A percentile compares a stretch with the other conserved stretches of the same genome.
These are phyloP conservation scores for Lachnellula occidentalis DNA, from an alignment of 2,329 filamentous ascomycete species.

Conservation along the genomic window DNA sequence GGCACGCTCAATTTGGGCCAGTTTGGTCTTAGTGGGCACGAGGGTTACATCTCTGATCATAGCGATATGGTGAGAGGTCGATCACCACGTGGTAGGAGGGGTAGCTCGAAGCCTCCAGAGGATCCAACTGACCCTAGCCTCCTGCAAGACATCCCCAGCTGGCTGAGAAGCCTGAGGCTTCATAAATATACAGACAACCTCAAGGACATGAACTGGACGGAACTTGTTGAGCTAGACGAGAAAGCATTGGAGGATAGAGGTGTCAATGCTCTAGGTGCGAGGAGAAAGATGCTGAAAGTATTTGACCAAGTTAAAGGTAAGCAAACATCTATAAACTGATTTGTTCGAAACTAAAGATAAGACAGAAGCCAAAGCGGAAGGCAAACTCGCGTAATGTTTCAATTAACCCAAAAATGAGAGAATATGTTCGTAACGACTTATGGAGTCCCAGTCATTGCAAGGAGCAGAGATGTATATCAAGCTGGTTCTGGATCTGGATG, in stretches of 20 bases:
- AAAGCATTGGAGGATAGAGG: conserved; percentile 87
- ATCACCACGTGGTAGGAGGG: conserved; percentile 84
- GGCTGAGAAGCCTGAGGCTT: conserved; percentile 87
- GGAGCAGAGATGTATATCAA: conserved; percentile 6
- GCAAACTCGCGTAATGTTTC: conserved; percentile 51
- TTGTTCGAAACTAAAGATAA: conserved; percentile 26
- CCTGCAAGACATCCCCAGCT: conserved; percentile 90
- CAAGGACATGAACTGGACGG: conserved; percentile 95
- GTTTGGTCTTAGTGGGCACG: conserved; percentile 63
- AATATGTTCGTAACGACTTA: neutral
- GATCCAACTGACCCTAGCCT: conserved; percentile 89
- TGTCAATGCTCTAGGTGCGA: conserved; percentile 88
- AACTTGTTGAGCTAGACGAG: conserved; percentile 86
- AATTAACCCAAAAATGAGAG: neutral
- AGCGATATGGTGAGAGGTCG: conserved; percentile 86
- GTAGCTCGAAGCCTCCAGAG: conserved; percentile 95
- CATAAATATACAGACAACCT: conserved; percentile 99
- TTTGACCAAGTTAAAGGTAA: conserved; percentile 89
- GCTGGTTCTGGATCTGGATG: conserved; percentile 4
- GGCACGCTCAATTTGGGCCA: conserved; percentile 65
- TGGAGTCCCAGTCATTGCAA: neutral
- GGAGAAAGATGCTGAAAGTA: conserved; percentile 98
- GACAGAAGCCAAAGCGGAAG: conserved; percentile 66
- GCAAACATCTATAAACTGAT: conserved; percentile 15
- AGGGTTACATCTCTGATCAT: conserved; percentile 90